Base-by-base conservation (phyloP, 306 rosid genomes). In the Vachellia pachyceras region DNA sequence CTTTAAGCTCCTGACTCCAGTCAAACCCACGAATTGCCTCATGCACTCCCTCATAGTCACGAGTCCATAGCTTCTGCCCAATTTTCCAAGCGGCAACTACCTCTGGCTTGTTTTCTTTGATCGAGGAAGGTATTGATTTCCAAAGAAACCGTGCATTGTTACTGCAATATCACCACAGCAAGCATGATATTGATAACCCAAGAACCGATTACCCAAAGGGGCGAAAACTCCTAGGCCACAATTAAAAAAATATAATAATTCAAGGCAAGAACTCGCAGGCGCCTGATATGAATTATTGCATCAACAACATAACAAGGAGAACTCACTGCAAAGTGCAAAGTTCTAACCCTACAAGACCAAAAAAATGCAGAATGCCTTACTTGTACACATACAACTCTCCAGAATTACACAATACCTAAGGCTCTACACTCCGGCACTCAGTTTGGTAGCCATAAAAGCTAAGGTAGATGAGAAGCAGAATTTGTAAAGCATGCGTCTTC, bases 91-190 rank as follows among this genome's bases (percentile, higher is more conserved):
- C 91, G 10, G 99, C 97, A 74, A 72, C 52, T 25, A 93, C 77
- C 87, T 93, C 98, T 4, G 87, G 94, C 35, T 86, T 85, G 90
- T 63, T 83, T 82, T 93, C 94, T 83, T 93, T 96, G 73, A 90
- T 72, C 5, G 87, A 79, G 18, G 91, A 69, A 65, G 94, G 97
- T 69, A 92, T 90, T 3, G 91, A 81, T 84, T 96, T 93, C 99
- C 99, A 96, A 10, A 96, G 92, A 87, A 92, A 96, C 70, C 97
- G 93, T 15, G 94, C 92, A 83, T 92, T 92, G 57, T 92, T 93
- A 77, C 99, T 96, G 97, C 86, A 90, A 85, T 69, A 83, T 81
- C 82, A 77, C 84, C 79, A 75, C 52, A 60, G 40, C 67, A 87
- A 79, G 64, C 37, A 58, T 22, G 10, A 70, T 1, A 44, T 6